These are phyloP conservation scores for Sporothrix brunneoviolacea DNA, from an alignment of 2,329 filamentous ascomycete species.

Conservation along the genomic window DNA sequence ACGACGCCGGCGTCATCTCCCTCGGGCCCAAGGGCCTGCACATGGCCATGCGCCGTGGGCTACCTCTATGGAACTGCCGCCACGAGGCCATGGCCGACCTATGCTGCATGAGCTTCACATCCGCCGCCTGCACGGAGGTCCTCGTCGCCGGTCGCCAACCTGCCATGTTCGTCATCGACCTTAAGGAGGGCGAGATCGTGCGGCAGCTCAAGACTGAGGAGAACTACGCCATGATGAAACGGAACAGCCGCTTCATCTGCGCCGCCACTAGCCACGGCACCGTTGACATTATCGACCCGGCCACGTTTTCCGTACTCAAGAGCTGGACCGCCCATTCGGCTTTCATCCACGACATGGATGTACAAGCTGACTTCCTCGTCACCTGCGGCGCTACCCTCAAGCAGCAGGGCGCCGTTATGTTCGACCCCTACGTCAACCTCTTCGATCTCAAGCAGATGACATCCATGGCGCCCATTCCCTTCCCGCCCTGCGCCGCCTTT, in stretches of 20 bases:
- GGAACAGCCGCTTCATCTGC: conserved; percentile 75
- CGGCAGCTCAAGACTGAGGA: conserved; percentile 47
- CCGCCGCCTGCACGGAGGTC: conserved; percentile 74
- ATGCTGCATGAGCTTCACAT: conserved; percentile 91
- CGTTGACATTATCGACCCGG: conserved; percentile 79
- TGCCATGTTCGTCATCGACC: conserved; percentile 71
- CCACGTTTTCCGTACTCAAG: conserved; percentile 71
- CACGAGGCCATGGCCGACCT: conserved; percentile 69
- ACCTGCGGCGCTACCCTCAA: conserved; percentile 90
- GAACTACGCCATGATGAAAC: conserved; percentile 88
- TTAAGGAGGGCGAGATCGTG: conserved; percentile 64
- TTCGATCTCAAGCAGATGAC: conserved; percentile 90
- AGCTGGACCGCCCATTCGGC: conserved; percentile 87
- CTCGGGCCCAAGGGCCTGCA: conserved; percentile 78
- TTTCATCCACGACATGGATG: conserved; percentile 93
- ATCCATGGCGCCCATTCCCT: conserved; percentile 85
- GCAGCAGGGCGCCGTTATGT: conserved; percentile 67
- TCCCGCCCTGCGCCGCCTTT: conserved; percentile 84
- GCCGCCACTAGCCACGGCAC: conserved; percentile 77
- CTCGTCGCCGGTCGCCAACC: conserved; percentile 82
- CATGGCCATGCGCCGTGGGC: conserved; percentile 75
- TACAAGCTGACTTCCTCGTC: conserved; percentile 87
- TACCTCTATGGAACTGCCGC: conserved; percentile 79
- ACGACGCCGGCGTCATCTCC: conserved; percentile 84
- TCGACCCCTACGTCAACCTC: conserved; percentile 90